Base-by-base conservation (phyloP, 306 rosid genomes). In the Rosa persica region DNA sequence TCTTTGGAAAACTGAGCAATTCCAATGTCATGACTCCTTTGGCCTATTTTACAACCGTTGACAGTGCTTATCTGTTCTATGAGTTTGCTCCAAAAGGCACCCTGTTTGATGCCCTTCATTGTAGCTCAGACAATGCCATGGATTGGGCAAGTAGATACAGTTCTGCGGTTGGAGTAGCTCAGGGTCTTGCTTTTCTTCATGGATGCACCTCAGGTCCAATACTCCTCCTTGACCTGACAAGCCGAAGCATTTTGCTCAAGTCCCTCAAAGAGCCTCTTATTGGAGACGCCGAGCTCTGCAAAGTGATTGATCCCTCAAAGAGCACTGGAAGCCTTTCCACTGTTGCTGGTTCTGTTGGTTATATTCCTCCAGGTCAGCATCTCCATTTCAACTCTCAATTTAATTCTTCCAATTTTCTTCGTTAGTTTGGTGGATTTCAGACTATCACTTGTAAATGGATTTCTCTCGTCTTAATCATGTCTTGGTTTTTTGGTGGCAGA, bases 131-230 rank as follows among this genome's bases (percentile, higher is more conserved):
- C 30, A 80, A 39, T 76, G 71, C 85, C 49, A 55, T 95, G 69
- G 98, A 95, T 72, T 95, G 98, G 98, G 89, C 88, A 60, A 89
- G 96, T 78, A 83, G 98, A 80, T 89, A 92, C 66, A 88, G 98
- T 79, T 85, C 88, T 80, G 98, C 98, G 2, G 86, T 95, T 68
- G 98, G 98, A 38, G 89, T 85, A 74, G 98, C 98, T 81, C 98
- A 92, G 73, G 98, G 98, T 62, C 85, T 95, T 19, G 81, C 98
- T 66, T 95, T 93, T 78, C 98, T 95, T 67, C 98, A 95, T 39
- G 98, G 90, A 69, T 68, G 72, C 62, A n/a, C 83, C 78, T 81
- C 90, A 39, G 85, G 93, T 84, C 95, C 98, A 51, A 82, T 95
- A 47, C 90, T 92, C 16, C 96, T 94, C 4, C 93, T 95, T 64